phyloP scores from a whole-genome alignment of 768 basidiomycete species.

The Asterophora lycoperdoides region DNA sequence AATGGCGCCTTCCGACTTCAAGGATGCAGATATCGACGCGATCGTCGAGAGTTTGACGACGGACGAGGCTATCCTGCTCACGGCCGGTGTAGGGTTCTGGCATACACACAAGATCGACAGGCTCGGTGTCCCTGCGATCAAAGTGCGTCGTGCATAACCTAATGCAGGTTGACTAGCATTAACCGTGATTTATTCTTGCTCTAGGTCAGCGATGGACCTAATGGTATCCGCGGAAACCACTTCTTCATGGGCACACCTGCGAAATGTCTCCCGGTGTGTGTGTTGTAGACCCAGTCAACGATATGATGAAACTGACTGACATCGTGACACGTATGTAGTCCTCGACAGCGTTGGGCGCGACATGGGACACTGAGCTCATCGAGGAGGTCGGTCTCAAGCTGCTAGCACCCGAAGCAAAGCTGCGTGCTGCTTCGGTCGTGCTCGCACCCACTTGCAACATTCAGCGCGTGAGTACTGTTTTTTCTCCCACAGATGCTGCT shows the following conservation, averaged over 20 bases:
- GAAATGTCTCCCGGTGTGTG: conserved; percentile 64
- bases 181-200: background rate
- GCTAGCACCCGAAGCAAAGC: conserved; percentile 68
- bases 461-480: conserved; percentile 50
- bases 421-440: conserved; percentile 62
- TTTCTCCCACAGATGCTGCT: background rate
- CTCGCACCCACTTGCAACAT: conserved; percentile 85
- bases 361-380: conserved; percentile 66
- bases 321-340: conserved; percentile 29
- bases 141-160: conserved; percentile 33
- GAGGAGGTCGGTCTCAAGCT: conserved; percentile 58
- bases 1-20: conserved; percentile 71
- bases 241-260: conserved; percentile 82
- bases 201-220: conserved; percentile 77
- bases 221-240: conserved; percentile 68
- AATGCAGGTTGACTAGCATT: too few species aligned
- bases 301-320: too few species aligned
- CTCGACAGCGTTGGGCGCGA: conserved; percentile 71
- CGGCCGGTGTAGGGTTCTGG: conserved; percentile 76
- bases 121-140: conserved; percentile 67
- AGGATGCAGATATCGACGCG: conserved; percentile 54
- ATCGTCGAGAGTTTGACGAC: conserved; percentile 64
- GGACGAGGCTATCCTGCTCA: conserved; percentile 70
- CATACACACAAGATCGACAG: conserved; percentile 63
- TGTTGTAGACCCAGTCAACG: too few species aligned